Percentiles rank a stretch among this genome's conserved stretches.
Evolutionary conservation across 225 moss, liverwort and hornwort genomes (phyloP).

Genomic region (Sphagnum tenellum): DNA sequence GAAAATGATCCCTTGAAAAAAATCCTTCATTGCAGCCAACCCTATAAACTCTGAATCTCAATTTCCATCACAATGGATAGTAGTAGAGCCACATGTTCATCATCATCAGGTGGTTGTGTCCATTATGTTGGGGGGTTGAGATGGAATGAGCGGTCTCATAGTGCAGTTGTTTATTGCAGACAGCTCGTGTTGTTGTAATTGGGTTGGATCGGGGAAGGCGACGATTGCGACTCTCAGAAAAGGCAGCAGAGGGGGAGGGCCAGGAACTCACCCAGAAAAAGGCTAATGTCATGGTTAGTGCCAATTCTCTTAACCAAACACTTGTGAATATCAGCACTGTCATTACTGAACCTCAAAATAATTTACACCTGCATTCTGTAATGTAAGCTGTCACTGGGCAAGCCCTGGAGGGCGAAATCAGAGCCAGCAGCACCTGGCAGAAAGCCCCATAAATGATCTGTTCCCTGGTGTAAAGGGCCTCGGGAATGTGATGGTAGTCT

Average conservation of each 20-base stretch:
- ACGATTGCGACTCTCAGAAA: conserved; percentile 59
- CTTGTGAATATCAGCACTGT: neutral
- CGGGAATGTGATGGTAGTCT: too few relatives aligned
- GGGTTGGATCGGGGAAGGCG: conserved; percentile 42
- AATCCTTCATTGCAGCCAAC: too few relatives aligned
- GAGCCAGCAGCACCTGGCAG: too few relatives aligned
- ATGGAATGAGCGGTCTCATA: too few relatives aligned
- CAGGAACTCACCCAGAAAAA: conserved; percentile 51
- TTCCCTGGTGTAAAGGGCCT: too few relatives aligned
- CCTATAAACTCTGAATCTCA: too few relatives aligned
- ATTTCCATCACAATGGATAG: too few relatives aligned
- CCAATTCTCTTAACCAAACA: neutral
- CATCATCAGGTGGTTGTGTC: too few relatives aligned
- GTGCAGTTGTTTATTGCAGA: conserved; percentile 27
- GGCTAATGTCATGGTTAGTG: conserved; percentile 54
- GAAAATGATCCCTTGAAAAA: too few relatives aligned
- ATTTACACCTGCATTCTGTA: neutral
- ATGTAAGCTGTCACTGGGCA: neutral
- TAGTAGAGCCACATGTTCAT: too few relatives aligned
- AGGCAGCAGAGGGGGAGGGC: conserved; percentile 59
- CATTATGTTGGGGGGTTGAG: too few relatives aligned
- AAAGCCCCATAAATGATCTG: too few relatives aligned
- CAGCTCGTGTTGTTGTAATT: conserved; percentile 45
- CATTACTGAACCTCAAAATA: neutral
- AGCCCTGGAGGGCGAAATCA: neutral